Evolutionary conservation across 768 basidiomycete species (phyloP).

Genomic region (Zangia roseola): DNA sequence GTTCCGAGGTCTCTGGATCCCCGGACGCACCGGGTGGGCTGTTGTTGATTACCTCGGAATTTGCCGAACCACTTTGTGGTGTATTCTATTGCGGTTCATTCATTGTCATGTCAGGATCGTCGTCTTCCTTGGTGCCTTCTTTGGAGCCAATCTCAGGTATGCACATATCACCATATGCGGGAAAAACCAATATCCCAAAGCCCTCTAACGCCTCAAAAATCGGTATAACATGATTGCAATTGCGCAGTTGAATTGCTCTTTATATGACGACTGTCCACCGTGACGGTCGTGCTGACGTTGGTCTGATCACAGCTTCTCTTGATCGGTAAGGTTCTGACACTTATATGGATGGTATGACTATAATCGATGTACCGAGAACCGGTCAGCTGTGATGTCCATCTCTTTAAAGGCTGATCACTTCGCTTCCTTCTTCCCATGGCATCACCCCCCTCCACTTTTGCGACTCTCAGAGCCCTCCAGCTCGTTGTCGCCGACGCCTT

Average conservation of each 20-base stretch:
- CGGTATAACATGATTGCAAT: background rate
- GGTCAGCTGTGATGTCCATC: constrained; percentile 8
- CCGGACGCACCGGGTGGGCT: background rate
- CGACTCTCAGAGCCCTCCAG: constrained; percentile 61
- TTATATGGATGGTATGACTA: constrained; percentile 19
- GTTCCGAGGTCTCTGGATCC: background rate
- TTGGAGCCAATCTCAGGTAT: constrained; percentile 9
- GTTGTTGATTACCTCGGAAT: background rate
- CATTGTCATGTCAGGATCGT: constrained; percentile 23
- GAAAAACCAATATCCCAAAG: no score
- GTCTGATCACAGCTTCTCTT: constrained; percentile 9
- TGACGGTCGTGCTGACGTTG: constrained; percentile 1
- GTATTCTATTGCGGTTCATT: constrained; percentile 9
- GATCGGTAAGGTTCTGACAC: constrained; percentile 18
- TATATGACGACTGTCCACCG: background rate
- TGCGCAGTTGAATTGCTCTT: constrained; percentile 1
- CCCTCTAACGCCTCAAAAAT: no score
- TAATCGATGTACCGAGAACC: constrained; percentile 5
- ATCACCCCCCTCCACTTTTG: constrained; percentile 53
- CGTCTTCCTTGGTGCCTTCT: constrained; percentile 23
- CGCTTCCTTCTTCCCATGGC: constrained; percentile 18
- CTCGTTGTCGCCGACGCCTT: constrained; percentile 66
- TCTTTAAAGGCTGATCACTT: constrained; percentile 19
- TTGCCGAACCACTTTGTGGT: constrained; percentile 12
- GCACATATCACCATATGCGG: constrained; percentile 9